These are phyloP conservation scores for Stephanodiscus triporus DNA, from an alignment of 108 stramenopile genomes.

Conservation along the genomic window DNA sequence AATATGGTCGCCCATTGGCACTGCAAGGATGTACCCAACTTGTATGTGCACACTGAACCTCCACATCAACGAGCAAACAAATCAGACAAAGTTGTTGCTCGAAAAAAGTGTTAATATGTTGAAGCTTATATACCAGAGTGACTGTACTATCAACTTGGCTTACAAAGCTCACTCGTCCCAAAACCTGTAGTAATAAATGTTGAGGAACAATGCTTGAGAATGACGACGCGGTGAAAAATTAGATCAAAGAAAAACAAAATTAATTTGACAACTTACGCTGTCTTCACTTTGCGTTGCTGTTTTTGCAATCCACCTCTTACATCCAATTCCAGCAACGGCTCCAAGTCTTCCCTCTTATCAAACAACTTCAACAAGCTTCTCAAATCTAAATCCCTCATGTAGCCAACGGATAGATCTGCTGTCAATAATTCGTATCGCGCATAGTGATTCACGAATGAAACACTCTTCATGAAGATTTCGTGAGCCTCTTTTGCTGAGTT, in stretches of 20 bases:
- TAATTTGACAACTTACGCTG: conserved; percentile 20
- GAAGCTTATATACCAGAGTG: no score
- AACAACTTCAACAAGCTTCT: conserved; percentile 36
- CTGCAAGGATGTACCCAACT: no score
- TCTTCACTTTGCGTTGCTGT: conserved; percentile 31
- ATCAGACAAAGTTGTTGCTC: no score
- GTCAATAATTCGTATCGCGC: conserved; percentile 73
- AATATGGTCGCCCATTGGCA: no score
- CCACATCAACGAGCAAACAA: no score
- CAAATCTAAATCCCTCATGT: conserved; percentile 31
- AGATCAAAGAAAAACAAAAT: neutral
- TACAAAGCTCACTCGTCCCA: neutral
- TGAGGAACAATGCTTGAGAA: neutral
- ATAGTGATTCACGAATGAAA: conserved; percentile 64
- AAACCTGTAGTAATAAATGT: neutral
- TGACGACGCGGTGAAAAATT: neutral
- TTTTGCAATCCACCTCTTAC: conserved; percentile 17
- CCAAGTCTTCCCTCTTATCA: conserved; percentile 35
- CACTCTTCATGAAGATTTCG: conserved; percentile 75
- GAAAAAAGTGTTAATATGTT: no score
- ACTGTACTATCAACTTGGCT: neutral
- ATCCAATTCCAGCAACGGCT: conserved; percentile 31
- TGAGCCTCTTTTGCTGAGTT: conserved; percentile 58
- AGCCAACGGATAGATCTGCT: conserved; percentile 63
- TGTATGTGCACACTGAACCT: no score